Conservation (phyloP, 129 eudicot genomes). For the Flaveria sonorensis region DNA sequence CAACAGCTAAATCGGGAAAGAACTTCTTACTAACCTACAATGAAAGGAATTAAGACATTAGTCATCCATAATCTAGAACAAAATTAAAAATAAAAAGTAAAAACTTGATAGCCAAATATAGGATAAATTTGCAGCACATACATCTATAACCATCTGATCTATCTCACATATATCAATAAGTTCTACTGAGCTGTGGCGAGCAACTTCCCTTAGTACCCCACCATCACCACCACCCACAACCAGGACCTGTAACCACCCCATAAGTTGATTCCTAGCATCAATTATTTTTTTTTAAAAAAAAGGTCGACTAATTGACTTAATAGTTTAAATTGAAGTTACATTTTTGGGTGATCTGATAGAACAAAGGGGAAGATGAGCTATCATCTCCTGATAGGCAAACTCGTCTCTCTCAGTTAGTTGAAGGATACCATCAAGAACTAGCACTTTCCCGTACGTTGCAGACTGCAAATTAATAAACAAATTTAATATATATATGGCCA, state of each 20-base stretch:
- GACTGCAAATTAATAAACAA: conserved; percentile 54
- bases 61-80: not conserved
- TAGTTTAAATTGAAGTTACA: conserved; percentile 40
- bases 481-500: not conserved
- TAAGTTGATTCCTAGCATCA: not conserved
- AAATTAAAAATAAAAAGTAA: not conserved
- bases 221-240: conserved; percentile 99
- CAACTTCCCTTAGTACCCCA: conserved; percentile 89
- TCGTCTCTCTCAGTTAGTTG: conserved; percentile 95
- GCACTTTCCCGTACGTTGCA: conserved; percentile 76
- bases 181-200: conserved; percentile 89
- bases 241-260: conserved; percentile 59
- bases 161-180: conserved; percentile 91
- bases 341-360: conserved; percentile 84
- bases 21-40: conserved; percentile 79
- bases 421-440: conserved; percentile 94
- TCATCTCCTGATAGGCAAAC: conserved; percentile 98
- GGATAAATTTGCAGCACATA: conserved; percentile 38
- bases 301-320: not conserved
- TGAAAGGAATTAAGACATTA: conserved; percentile 13
- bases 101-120: not conserved
- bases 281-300: not conserved
- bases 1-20: conserved; percentile 82
- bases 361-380: conserved; percentile 94
- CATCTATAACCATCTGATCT: conserved; percentile 98